Base-by-base conservation (phyloP, 2,329 filamentous ascomycete genomes). In the Metarhizium humberi region DNA sequence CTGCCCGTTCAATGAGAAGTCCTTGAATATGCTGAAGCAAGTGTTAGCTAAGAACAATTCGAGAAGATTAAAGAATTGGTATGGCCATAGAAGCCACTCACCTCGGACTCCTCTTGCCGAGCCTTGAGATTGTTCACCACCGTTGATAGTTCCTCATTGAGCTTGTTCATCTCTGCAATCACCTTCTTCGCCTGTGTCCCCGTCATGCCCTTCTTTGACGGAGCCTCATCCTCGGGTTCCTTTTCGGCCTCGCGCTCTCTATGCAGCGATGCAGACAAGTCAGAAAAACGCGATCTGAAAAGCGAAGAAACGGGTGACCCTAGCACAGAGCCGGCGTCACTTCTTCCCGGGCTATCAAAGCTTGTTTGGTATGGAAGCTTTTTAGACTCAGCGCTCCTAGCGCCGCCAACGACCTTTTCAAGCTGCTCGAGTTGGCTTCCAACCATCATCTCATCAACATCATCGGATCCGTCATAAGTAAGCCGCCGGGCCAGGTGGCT, bases 101-200 rank as follows among this genome's bases (percentile, higher is more conserved):
- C 81, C 66, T 83, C 77, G 47, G 79, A 78, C 67, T 86, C 82
- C 64, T 85, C 79, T 59, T 79, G 78, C 43, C 82, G 74, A 43
- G 74, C 74, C 54, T 75, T 72, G 20, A 86, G 71, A 55, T 77
- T 79, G 32, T 67, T 67, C 38, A 82, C 71, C 11, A 82, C 72
- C 5, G 68, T 69, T 5, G 75, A 72, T 40, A 86, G 66, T 57
- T 80, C 76, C 18, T 71, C 68, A 43, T 77, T 78, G 3, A 86
- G 66, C 58, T 73, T 73, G 53, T 60, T 61, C 54, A 67, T 60
- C 61, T 73, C 70, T 30, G 62, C 62, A 30, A 73, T 67, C 30
- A 72, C 61, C 60, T 69, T 69, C 48, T 68, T 69, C 29, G 73
- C 71, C 59, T 74, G 66, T 32, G 56, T 60, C 25, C 60, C 64